Evolutionary conservation across 805 yeast genomes (phyloP), one percentile per base, ranked within the genome.

Genomic region (Vanderwaltozyma polyspora): DNA sequence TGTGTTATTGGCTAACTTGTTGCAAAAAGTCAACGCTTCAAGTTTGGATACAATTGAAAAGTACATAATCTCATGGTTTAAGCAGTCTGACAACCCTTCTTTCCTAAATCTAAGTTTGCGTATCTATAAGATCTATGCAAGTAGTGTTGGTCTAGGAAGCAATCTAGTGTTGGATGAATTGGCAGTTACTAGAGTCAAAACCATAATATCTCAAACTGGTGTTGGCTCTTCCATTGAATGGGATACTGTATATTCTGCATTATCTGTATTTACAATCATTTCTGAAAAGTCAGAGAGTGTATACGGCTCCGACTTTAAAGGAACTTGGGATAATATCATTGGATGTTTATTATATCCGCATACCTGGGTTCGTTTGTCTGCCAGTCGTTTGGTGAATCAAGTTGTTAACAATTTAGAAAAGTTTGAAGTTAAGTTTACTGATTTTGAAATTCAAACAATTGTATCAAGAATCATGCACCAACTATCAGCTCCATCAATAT

Each of bases 281-380:
- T 59, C 64, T 21, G 63, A 65, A 31, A 56, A 62, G 17, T 46
- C 58, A 23, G 64, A 62, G 26, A 36, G 41, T 0, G 43, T 48
- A 5, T 63, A 63, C 31, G 35, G 40, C 3, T 25, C 33, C 2
- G 48, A 44, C 3, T 65, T 62, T 45, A 64, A 58, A 30, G 14
- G 18, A 0, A 46, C 70, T 7, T 81, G 89, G 86, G 44, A 53
- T 3, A 52, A 57, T 13, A 57, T 80, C 3, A 63, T 72, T 17
- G 68, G 67, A 3, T 58, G 75, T 19, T 64, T 86, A 35, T 62
- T 87, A 33, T 87, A 73, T 52, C 96, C 96, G 2, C 96, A 87
- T 57, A 68, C 91, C 1, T 87, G 97, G 97, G 80, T 87, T 6
- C 72, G 96, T 46, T 64, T 80, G 38, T 60, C 70, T 5, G 63